phyloP scores from a whole-genome alignment of 495 filamentous ascomycete genomes.

The Neurospora sp. region DNA sequence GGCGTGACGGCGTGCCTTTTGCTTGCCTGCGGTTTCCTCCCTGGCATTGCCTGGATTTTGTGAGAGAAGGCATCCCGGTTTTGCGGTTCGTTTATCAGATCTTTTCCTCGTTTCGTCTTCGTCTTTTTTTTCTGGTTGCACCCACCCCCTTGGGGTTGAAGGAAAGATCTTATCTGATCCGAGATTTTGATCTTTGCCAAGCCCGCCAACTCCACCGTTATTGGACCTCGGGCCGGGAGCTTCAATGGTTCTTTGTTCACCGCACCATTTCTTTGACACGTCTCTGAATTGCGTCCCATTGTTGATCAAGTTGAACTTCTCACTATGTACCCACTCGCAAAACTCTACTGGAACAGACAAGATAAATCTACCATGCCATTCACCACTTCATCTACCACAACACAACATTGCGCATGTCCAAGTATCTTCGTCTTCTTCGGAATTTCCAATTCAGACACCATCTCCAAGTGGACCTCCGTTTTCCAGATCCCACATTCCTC shows the following conservation, averaged over 20 bases:
- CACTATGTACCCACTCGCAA: no score
- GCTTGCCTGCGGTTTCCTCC: not conserved
- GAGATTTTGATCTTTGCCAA: not conserved
- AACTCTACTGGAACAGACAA: no score
- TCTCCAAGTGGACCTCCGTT: not conserved
- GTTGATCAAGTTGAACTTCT: not conserved
- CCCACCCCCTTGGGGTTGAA: not conserved
- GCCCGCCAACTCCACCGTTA: not conserved
- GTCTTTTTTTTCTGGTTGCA: not conserved
- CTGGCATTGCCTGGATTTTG: not conserved
- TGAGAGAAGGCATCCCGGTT: not conserved
- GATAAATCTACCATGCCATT: no score
- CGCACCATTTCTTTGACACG: not conserved
- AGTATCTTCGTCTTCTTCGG: not conserved
- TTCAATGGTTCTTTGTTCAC: not conserved
- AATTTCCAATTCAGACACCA: not conserved
- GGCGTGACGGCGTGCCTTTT: no score
- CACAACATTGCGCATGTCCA: not conserved
- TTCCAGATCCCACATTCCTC: not conserved
- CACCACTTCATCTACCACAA: no score
- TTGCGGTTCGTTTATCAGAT: not conserved
- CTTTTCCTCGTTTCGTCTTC: not conserved
- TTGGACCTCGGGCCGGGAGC: not conserved
- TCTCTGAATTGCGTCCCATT: not conserved
- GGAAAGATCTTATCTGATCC: constrained; percentile 10